A percentile compares a stretch with the other conserved stretches of the same genome.
Evolutionary conservation across 169 alveolate genomes (phyloP).

Genomic region (Eimeria sp.): DNA sequence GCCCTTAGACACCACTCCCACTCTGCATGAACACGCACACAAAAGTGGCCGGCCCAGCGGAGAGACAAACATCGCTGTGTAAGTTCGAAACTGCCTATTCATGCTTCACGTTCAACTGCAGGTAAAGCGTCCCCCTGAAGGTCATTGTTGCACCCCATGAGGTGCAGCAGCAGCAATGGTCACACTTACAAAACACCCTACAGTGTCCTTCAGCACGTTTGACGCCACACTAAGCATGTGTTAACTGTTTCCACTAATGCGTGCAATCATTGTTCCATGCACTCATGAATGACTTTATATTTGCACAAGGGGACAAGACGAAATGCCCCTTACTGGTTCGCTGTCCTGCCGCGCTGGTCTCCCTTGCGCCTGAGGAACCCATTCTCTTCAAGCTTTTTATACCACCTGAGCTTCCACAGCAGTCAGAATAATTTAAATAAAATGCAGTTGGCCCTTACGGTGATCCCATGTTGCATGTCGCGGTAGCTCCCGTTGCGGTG

Average conservation of each 20-base stretch:
- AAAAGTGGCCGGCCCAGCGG: not conserved
- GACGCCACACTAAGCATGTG: not conserved
- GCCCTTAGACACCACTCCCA: conserved; percentile 79
- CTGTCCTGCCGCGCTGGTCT: conserved; percentile 20
- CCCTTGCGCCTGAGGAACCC: conserved; percentile 77
- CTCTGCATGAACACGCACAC: conserved; percentile 28
- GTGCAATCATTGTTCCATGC: not conserved
- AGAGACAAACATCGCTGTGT: not conserved
- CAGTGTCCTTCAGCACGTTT: not conserved
- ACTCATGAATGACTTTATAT: not conserved
- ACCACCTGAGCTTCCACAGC: conserved; percentile 56
- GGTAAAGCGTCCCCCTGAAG: too few species aligned
- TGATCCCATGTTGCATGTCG: not conserved
- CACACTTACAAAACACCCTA: not conserved
- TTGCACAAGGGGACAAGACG: too few species aligned
- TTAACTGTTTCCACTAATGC: not conserved
- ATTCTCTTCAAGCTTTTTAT: conserved; percentile 65
- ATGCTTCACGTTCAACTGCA: too few species aligned
- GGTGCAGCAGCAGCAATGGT: not conserved
- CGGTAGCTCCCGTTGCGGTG: not conserved
- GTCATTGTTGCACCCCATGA: too few species aligned
- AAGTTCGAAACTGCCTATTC: too few species aligned
- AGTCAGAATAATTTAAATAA: not conserved
- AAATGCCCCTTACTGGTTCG: conserved; percentile 66
- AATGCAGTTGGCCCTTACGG: not conserved